Evolutionary conservation across 768 basidiomycete species (phyloP).

Genomic region (Lyophyllum shimeji): DNA sequence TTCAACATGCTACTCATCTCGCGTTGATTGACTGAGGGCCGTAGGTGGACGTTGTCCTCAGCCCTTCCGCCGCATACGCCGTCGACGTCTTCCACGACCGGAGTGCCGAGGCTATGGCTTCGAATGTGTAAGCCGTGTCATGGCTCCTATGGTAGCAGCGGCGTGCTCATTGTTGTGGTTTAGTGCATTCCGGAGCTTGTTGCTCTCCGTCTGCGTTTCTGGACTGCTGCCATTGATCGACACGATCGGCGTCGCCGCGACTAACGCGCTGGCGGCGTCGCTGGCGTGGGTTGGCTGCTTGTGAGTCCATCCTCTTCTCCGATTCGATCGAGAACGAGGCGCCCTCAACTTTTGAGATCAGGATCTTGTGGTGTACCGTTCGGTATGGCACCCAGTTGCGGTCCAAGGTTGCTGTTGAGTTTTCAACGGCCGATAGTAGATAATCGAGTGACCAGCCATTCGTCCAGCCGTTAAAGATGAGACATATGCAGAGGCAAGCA

Average conservation of each 20-base stretch:
- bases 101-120: slow-evolving; percentile 67
- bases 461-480: no score
- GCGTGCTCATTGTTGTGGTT: background rate
- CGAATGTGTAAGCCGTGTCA: slow-evolving; percentile 52
- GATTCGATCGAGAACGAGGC: background rate
- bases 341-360: slow-evolving; percentile 21
- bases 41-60: slow-evolving; percentile 57
- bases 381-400: slow-evolving; percentile 58
- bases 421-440: slow-evolving; percentile 41
- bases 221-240: slow-evolving; percentile 55
- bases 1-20: background rate
- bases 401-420: slow-evolving; percentile 56
- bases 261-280: slow-evolving; percentile 46
- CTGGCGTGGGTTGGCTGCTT: slow-evolving; percentile 49
- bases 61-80: slow-evolving; percentile 54
- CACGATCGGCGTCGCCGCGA: slow-evolving; percentile 46
- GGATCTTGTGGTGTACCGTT: slow-evolving; percentile 52
- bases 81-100: slow-evolving; percentile 60
- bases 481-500: no score
- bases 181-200: slow-evolving; percentile 48
- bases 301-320: slow-evolving; percentile 43
- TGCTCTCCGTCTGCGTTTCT: slow-evolving; percentile 43
- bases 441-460: no score
- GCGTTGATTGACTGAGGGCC: background rate
- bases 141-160: no score